Conservation (phyloP, 1,139 yeast genomes). For the Barnettozyma hawaiiensis region DNA sequence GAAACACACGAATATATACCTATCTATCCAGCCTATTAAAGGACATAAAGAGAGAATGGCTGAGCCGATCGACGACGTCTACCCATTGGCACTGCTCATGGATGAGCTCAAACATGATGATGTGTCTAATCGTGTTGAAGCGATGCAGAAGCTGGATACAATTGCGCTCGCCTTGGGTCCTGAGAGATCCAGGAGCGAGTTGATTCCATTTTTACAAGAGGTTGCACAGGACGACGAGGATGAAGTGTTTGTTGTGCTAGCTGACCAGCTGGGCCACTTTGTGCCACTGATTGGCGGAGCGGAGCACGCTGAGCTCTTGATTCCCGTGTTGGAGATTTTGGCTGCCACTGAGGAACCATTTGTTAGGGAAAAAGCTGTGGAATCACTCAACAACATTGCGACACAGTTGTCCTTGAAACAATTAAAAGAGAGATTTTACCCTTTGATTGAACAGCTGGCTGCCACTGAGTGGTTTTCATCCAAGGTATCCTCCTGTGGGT, state of each 20-base stretch:
- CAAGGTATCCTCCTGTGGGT: constrained; percentile 88
- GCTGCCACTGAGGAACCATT: constrained; percentile 97
- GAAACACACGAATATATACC: too few species aligned
- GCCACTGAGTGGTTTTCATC: constrained; percentile 94
- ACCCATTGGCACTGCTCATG: constrained; percentile 93
- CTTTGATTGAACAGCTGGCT: constrained; percentile 70
- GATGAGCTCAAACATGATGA: constrained; percentile 96
- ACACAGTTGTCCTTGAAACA: constrained; percentile 61
- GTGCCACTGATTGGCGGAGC: constrained; percentile 87
- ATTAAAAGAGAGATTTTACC: constrained; percentile 61
- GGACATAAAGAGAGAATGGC: too few species aligned
- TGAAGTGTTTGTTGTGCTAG: constrained; percentile 91
- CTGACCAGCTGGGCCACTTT: constrained; percentile 83
- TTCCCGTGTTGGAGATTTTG: constrained; percentile 82
- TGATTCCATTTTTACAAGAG: constrained; percentile 82
- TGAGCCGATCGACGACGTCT: constrained; percentile 48
- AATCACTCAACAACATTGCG: constrained; percentile 70
- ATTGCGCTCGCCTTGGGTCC: constrained; percentile 95
- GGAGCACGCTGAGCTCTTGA: constrained; percentile 64
- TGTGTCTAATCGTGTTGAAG: constrained; percentile 86
- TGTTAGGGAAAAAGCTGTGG: constrained; percentile 92
- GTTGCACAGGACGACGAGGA: constrained; percentile 98
- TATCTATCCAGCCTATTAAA: too few species aligned
- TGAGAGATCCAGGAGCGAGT: constrained; percentile 82
- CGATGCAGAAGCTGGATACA: constrained; percentile 91